A percentile compares a stretch with the other conserved stretches of the same genome.
Conservation (phyloP, 495 filamentous ascomycete species). For the Peziza echinospora region DNA sequence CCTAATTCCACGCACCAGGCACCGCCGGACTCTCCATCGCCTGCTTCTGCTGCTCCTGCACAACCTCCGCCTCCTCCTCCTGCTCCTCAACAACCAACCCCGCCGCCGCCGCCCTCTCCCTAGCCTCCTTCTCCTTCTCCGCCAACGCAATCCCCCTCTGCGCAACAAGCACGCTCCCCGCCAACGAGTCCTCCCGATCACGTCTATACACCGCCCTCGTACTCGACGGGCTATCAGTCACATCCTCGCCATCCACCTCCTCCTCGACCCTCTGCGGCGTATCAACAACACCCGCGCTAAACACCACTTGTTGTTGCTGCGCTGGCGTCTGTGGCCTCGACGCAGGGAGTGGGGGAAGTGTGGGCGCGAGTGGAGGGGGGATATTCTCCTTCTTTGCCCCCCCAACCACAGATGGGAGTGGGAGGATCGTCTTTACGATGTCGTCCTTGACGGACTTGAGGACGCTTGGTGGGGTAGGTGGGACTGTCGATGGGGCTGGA, state of each 20-base stretch:
- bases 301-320: neutral
- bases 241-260: neutral
- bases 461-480: neutral
- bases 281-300: too few species aligned
- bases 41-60: neutral
- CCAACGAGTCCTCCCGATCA: neutral
- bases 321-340: neutral
- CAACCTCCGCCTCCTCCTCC: neutral
- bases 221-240: neutral
- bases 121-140: neutral
- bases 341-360: neutral
- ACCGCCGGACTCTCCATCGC: neutral
- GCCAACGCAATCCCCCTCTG: neutral
- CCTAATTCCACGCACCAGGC: neutral
- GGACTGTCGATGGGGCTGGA: too few species aligned
- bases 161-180: neutral
- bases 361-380: neutral
- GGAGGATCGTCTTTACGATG: neutral
- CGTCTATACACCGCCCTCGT: neutral
- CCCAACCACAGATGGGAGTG: neutral
- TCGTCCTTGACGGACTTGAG: too few species aligned
- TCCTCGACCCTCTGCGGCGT: neutral
- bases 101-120: conserved; percentile 7
- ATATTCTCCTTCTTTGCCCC: neutral
- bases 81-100: conserved; percentile 7